Conservation (phyloP, 192 early-diverging fungal genomes). For the Hyaloraphidium curvatum region DNA sequence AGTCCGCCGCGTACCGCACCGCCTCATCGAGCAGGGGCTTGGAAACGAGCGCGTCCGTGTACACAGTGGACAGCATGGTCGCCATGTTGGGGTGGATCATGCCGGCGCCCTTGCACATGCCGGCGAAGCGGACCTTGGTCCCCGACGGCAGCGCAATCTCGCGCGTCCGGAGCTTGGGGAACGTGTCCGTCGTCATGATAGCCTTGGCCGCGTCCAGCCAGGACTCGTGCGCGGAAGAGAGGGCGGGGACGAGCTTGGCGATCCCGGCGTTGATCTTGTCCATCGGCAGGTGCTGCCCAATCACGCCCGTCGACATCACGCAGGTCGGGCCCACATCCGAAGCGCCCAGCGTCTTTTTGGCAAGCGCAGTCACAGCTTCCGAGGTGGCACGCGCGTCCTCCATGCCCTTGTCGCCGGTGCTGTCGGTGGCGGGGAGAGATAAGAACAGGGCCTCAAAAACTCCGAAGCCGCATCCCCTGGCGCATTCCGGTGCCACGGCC, state of each 20-base stretch:
- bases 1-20: constrained; percentile 58
- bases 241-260: constrained; percentile 1
- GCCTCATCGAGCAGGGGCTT: constrained; percentile 46
- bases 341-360: too few relatives aligned
- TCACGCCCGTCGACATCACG: constrained; percentile 96
- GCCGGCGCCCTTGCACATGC: constrained; percentile 90
- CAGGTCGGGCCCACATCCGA: constrained; percentile 29
- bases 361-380: constrained; percentile 28
- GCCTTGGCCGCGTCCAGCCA: constrained; percentile 71
- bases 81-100: constrained; percentile 92
- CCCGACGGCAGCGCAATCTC: constrained; percentile 25
- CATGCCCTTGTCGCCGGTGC: constrained; percentile 70
- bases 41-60: constrained; percentile 60
- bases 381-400: constrained; percentile 55
- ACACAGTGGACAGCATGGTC: constrained; percentile 68
- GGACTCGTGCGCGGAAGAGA: constrained; percentile 31
- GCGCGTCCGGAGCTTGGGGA: constrained; percentile 71
- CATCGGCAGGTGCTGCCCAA: constrained; percentile 74
- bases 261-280: constrained; percentile 62
- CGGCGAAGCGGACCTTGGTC: constrained; percentile 56
- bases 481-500: too few relatives aligned
- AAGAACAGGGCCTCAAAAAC: too few relatives aligned
- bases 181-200: constrained; percentile 97
- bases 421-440: too few relatives aligned
- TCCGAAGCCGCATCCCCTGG: too few relatives aligned